phyloP scores from a whole-genome alignment of 2,329 filamentous ascomycete species.

The Claviceps sp. region DNA sequence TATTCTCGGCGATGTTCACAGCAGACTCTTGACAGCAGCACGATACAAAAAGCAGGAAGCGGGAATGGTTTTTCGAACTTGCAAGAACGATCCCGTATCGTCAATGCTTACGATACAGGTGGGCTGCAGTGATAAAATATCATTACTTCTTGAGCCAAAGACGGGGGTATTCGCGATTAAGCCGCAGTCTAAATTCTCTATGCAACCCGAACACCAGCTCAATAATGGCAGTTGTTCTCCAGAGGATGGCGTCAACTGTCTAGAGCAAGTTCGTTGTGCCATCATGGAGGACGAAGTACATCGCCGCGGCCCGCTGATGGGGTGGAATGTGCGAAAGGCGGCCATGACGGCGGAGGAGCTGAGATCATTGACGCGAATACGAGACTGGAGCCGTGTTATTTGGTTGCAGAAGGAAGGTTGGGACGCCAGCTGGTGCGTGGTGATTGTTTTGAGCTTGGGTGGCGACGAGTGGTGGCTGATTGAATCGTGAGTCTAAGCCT shows the following conservation, averaged over 20 bases:
- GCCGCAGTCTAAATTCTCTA: slow-evolving; percentile 44
- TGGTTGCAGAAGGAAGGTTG: slow-evolving; percentile 64
- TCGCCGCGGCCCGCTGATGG: slow-evolving; percentile 44
- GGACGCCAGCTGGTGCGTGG: slow-evolving; percentile 58
- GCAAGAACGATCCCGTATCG: slow-evolving; percentile 47
- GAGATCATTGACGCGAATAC: slow-evolving; percentile 47
- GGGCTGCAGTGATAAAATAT: slow-evolving; percentile 45
- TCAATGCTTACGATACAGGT: slow-evolving; percentile 58
- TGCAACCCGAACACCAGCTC: slow-evolving; percentile 48
- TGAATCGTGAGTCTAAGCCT: slow-evolving; percentile 35
- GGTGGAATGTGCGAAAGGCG: slow-evolving; percentile 44
- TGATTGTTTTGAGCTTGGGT: slow-evolving; percentile 53
- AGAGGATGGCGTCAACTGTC: slow-evolving; percentile 39
- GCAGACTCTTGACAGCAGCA: slow-evolving; percentile 42
- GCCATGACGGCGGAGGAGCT: slow-evolving; percentile 40
- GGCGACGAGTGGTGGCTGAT: slow-evolving; percentile 73
- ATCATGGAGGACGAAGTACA: slow-evolving; percentile 48
- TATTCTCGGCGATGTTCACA: slow-evolving; percentile 54
- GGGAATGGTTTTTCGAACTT: slow-evolving; percentile 42
- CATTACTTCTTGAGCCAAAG: slow-evolving; percentile 58
- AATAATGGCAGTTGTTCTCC: slow-evolving; percentile 45
- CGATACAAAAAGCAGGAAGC: slow-evolving; percentile 50
- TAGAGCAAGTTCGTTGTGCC: slow-evolving; percentile 51
- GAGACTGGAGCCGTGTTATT: slow-evolving; percentile 47
- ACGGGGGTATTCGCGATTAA: slow-evolving; percentile 64